Evolutionary conservation across 2,329 filamentous ascomycete genomes (phyloP).

Genomic region (Microcyclosporella mali): DNA sequence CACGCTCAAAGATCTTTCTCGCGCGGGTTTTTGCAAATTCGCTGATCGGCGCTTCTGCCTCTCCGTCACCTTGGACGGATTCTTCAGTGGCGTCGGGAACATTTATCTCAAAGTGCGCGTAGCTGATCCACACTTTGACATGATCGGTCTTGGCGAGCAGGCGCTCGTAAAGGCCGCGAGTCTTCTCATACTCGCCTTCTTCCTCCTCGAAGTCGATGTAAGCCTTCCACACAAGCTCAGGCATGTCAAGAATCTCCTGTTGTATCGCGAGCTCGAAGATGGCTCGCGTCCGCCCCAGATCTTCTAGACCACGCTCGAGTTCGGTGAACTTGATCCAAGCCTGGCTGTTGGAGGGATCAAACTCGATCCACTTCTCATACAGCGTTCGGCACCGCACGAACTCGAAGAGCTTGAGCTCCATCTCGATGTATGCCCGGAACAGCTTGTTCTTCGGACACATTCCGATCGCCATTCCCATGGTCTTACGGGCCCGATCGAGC

Average conservation of each 20-base stretch:
- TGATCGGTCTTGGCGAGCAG: slow-evolving; percentile 93
- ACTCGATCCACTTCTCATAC: slow-evolving; percentile 90
- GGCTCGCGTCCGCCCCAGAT: slow-evolving; percentile 76
- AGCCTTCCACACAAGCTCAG: slow-evolving; percentile 92
- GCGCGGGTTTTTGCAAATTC: slow-evolving; percentile 79
- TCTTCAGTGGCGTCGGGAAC: slow-evolving; percentile 69
- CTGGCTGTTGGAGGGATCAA: slow-evolving; percentile 82
- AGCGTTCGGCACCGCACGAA: slow-evolving; percentile 85
- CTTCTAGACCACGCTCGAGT: slow-evolving; percentile 83
- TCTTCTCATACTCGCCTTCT: slow-evolving; percentile 71
- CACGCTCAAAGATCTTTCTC: slow-evolving; percentile 75
- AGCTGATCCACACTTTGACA: slow-evolving; percentile 98
- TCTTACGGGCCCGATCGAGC: slow-evolving; percentile 74
- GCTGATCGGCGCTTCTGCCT: slow-evolving; percentile 59
- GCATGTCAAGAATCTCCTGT: slow-evolving; percentile 87
- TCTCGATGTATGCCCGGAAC: slow-evolving; percentile 86
- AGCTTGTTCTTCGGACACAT: slow-evolving; percentile 95
- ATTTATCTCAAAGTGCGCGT: slow-evolving; percentile 96
- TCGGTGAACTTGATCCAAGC: slow-evolving; percentile 97
- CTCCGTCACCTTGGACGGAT: slow-evolving; percentile 50
- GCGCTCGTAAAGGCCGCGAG: slow-evolving; percentile 78
- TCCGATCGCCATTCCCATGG: slow-evolving; percentile 81
- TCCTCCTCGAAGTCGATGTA: slow-evolving; percentile 99
- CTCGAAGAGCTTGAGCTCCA: slow-evolving; percentile 90
- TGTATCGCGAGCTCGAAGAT: slow-evolving; percentile 88